phyloP scores from a whole-genome alignment of 176 grass and related monocot species.

The Carex myosuroides region DNA sequence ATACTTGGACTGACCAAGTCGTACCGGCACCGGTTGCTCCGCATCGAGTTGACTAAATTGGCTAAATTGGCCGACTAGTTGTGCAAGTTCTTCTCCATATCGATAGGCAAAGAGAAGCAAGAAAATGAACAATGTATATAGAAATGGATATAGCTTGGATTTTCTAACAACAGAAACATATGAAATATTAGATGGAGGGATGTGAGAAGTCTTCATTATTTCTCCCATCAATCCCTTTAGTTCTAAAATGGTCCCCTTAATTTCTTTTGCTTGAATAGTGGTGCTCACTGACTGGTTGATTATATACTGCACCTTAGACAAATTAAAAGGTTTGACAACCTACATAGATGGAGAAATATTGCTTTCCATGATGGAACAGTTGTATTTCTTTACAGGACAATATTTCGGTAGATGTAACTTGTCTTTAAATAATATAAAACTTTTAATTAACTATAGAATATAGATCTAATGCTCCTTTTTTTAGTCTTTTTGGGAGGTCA shows the following conservation, averaged over 20 bases:
- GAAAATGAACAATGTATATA: constrained; percentile 38
- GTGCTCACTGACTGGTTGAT: not conserved
- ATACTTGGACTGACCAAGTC: no score
- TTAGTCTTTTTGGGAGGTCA: not conserved
- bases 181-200: not conserved
- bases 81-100: constrained; percentile 44
- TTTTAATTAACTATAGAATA: not conserved
- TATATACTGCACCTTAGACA: not conserved
- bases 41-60: not conserved
- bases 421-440: not conserved
- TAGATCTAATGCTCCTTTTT: not conserved
- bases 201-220: constrained; percentile 43
- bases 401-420: constrained; percentile 5
- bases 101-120: constrained; percentile 48
- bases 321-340: not conserved
- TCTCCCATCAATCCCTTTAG: not conserved
- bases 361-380: not conserved
- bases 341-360: not conserved
- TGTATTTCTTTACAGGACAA: not conserved
- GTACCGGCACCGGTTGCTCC: not conserved
- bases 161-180: constrained; percentile 27
- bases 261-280: not conserved
- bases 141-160: constrained; percentile 25
- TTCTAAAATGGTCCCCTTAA: not conserved
- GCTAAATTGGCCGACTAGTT: constrained; percentile 14